These are phyloP conservation scores for Fusarium domesticum DNA, from an alignment of 2,329 filamentous ascomycete genomes.

Conservation along the genomic window DNA sequence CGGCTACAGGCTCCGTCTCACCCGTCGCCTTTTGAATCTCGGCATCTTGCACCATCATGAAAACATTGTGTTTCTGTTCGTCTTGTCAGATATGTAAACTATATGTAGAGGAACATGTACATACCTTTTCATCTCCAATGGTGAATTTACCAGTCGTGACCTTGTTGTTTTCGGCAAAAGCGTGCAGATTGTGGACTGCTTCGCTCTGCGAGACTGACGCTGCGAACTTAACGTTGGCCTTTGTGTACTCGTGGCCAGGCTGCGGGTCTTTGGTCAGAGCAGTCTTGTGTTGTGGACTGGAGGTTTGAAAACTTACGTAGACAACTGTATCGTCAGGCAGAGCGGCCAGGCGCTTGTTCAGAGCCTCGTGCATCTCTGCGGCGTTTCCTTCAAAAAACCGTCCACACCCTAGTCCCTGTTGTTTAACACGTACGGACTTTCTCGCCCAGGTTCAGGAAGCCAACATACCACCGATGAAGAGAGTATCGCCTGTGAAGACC, in stretches of 20 bases:
- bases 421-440: background rate
- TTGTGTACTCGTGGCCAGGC: slow-evolving; percentile 99
- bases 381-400: slow-evolving; percentile 93
- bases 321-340: slow-evolving; percentile 90
- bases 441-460: background rate
- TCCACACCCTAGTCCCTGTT: slow-evolving; percentile 84
- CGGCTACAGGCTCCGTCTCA: slow-evolving; percentile 73
- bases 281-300: no score
- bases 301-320: slow-evolving; percentile 59
- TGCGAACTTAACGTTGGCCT: slow-evolving; percentile 87
- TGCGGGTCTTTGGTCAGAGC: slow-evolving; percentile 34
- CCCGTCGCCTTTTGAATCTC: slow-evolving; percentile 81
- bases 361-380: slow-evolving; percentile 85
- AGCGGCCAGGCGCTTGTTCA: slow-evolving; percentile 78
- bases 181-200: slow-evolving; percentile 71
- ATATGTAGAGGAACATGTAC: slow-evolving; percentile 3
- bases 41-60: slow-evolving; percentile 88
- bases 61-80: slow-evolving; percentile 81
- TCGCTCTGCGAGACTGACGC: slow-evolving; percentile 71
- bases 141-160: slow-evolving; percentile 95
- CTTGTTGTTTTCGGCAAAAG: slow-evolving; percentile 74
- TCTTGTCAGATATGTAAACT: slow-evolving; percentile 1
- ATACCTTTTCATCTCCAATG: slow-evolving; percentile 93
- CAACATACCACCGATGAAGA: slow-evolving; percentile 79
- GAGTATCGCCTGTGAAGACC: slow-evolving; percentile 93